A percentile compares a stretch with the other conserved stretches of the same genome.
phyloP scores from a whole-genome alignment of 352 stramenopile species.

The Phytophthora tentaculata region DNA sequence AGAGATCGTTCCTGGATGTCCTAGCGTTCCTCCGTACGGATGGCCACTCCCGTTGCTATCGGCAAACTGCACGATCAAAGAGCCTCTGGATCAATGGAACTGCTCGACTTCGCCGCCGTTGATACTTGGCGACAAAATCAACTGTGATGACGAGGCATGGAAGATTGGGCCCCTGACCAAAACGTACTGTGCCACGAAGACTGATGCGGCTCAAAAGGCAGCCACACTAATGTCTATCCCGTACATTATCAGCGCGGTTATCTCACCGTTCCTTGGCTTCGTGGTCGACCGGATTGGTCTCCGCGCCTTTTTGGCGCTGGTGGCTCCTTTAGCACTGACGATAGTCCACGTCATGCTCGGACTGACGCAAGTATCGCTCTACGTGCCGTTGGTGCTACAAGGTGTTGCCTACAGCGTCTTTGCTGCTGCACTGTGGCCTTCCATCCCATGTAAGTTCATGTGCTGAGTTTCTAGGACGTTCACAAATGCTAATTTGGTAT shows the following conservation, averaged over 20 bases:
- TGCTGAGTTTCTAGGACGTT: background rate
- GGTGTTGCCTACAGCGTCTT: slow-evolving; percentile 94
- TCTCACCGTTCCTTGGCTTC: slow-evolving; percentile 91
- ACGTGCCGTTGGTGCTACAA: slow-evolving; percentile 90
- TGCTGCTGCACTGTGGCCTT: slow-evolving; percentile 93
- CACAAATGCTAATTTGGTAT: too few species aligned
- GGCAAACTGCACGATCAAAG: slow-evolving; percentile 74
- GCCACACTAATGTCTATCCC: slow-evolving; percentile 93
- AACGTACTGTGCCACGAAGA: slow-evolving; percentile 70
- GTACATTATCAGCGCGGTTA: slow-evolving; percentile 91
- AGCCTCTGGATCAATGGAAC: slow-evolving; percentile 61
- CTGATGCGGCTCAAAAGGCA: slow-evolving; percentile 63
- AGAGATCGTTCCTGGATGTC: slow-evolving; percentile 54
- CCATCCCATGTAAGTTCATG: slow-evolving; percentile 65
- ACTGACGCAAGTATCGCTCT: slow-evolving; percentile 70
- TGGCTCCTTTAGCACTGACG: slow-evolving; percentile 81
- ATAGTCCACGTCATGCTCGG: slow-evolving; percentile 89
- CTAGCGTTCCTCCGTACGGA: slow-evolving; percentile 70
- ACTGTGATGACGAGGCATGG: slow-evolving; percentile 79
- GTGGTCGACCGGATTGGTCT: slow-evolving; percentile 91
- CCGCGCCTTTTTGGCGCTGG: slow-evolving; percentile 79
- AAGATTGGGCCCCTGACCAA: slow-evolving; percentile 64
- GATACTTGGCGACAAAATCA: slow-evolving; percentile 76
- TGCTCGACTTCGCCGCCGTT: slow-evolving; percentile 63
- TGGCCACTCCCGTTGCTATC: slow-evolving; percentile 78